Conservation (phyloP, 1,139 yeast species). For the Yamadazyma conglobata region DNA sequence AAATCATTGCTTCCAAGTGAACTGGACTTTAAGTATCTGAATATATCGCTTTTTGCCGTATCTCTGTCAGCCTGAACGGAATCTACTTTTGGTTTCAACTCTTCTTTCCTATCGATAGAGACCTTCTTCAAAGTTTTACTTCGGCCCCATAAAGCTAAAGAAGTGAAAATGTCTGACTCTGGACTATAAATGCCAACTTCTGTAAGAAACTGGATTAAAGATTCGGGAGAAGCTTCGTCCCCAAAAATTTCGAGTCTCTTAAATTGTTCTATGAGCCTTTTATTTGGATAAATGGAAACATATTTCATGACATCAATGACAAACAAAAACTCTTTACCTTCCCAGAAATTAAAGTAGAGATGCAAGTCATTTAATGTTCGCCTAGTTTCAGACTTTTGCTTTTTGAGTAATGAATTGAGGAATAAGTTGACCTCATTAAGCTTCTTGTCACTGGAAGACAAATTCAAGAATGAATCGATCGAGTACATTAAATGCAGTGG, state of each 20-base stretch:
- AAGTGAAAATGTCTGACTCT: slow-evolving; percentile 27
- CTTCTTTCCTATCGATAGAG: slow-evolving; percentile 18
- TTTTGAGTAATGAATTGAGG: slow-evolving; percentile 1
- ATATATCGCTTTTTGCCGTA: slow-evolving; percentile 4
- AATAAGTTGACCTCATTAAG: background rate
- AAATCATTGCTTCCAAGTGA: slow-evolving; percentile 3
- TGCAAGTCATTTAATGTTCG: slow-evolving; percentile 14
- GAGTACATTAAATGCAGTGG: slow-evolving; percentile 14
- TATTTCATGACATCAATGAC: slow-evolving; percentile 31
- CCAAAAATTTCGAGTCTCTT: slow-evolving; percentile 13
- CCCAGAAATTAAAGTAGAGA: slow-evolving; percentile 30
- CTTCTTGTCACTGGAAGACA: background rate
- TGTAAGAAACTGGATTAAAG: slow-evolving; percentile 19
- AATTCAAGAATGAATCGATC: background rate
- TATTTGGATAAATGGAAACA: slow-evolving; percentile 35
- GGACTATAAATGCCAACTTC: slow-evolving; percentile 24
- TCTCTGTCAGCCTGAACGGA: background rate
- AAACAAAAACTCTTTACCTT: slow-evolving; percentile 24
- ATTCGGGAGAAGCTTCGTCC: slow-evolving; percentile 1
- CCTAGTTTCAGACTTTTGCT: slow-evolving; percentile 5
- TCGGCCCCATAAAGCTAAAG: slow-evolving; percentile 28
- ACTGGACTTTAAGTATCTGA: slow-evolving; percentile 7
- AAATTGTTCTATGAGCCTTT: slow-evolving; percentile 16
- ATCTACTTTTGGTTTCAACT: slow-evolving; percentile 14
- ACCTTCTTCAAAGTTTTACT: slow-evolving; percentile 16